Evolutionary conservation across 2,329 filamentous ascomycete genomes (phyloP), one percentile per base, ranked within the genome.

Genomic region (Aspergillus ibericus): DNA sequence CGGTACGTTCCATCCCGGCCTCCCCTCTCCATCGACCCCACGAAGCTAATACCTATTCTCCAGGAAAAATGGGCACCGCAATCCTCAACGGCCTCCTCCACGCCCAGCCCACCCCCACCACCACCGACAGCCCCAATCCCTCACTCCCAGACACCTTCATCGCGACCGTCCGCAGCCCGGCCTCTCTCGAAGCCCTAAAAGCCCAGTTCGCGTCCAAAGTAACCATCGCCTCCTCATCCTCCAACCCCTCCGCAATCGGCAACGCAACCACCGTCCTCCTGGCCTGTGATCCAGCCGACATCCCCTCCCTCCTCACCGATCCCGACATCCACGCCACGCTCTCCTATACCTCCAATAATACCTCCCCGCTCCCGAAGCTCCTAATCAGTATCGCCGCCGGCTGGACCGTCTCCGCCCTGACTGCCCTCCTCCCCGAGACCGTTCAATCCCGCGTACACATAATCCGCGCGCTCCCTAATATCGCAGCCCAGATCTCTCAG

Each of bases 1-100:
- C 50, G 50, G 50, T 53, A 42, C 16, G 16, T 47, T 7, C 34
- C n/a, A n/a, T n/a, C n/a, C n/a, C n/a, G n/a, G n/a, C n/a, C 35
- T 27, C 12, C 18, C 40, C 18, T 13, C 9, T 9, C 29, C 15
- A n/a, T 48, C 9, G 8, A 4, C 12, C 22, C 5, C 49, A 16
- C n/a, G 15, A 5, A 1, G 7, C 36, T 53, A 34, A 42, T 22
- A 29, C 22, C 22, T 25, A 13, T n/a, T 15, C 18, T 18, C 5
- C n/a, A 53, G 50, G 50, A 32, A 53, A 53, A 34, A 53, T 53
- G 50, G 50, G 50, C 50, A 53, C 36, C 25, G 50, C 50, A 22
- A 53, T 53, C 35, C 50, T 53, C 18, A 42, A 42, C 25, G 50
- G 50, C 35, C 50, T 53, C 22, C 20, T 53, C 5, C 3, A 22